A percentile compares a stretch with the other conserved stretches of the same genome.
phyloP scores from a whole-genome alignment of 1,139 yeast genomes.

The Scheffersomyces insectosa region DNA sequence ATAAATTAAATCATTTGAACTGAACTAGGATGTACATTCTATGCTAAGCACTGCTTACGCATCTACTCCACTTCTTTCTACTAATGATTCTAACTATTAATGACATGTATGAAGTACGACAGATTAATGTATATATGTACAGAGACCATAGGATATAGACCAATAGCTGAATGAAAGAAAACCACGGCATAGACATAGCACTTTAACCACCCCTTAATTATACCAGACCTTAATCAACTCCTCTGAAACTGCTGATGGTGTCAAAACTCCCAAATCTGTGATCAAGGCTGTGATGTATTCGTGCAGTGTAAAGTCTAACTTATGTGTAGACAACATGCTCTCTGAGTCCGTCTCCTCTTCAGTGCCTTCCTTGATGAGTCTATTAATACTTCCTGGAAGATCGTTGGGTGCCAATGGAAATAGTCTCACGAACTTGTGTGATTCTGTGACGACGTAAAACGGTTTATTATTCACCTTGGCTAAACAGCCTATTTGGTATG shows the following conservation, averaged over 20 bases:
- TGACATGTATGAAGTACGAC: too few relatives aligned
- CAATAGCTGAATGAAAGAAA: too few relatives aligned
- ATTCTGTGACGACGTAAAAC: slow-evolving; percentile 89
- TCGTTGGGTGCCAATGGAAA: slow-evolving; percentile 95
- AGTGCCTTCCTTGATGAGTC: slow-evolving; percentile 11
- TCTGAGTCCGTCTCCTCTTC: slow-evolving; percentile 28
- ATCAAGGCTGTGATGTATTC: slow-evolving; percentile 93
- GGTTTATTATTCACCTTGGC: slow-evolving; percentile 93
- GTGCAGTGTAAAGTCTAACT: slow-evolving; percentile 92
- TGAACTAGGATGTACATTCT: too few relatives aligned
- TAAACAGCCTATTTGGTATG: slow-evolving; percentile 91
- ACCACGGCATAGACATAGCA: not conserved
- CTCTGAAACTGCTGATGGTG: slow-evolving; percentile 97
- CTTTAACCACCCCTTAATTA: slow-evolving; percentile 46
- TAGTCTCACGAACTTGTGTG: slow-evolving; percentile 94
- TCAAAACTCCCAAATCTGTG: slow-evolving; percentile 93
- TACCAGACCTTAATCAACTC: slow-evolving; percentile 98
- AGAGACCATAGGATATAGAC: too few relatives aligned
- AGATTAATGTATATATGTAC: too few relatives aligned
- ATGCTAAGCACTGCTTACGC: too few relatives aligned
- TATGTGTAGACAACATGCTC: slow-evolving; percentile 33
- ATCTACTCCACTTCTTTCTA: too few relatives aligned
- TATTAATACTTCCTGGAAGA: slow-evolving; percentile 64
- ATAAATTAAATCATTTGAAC: too few relatives aligned
- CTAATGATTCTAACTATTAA: too few relatives aligned